These are phyloP conservation scores for Eucalyptus regnans DNA, from an alignment of 345 rosid species.

Conservation along the genomic window DNA sequence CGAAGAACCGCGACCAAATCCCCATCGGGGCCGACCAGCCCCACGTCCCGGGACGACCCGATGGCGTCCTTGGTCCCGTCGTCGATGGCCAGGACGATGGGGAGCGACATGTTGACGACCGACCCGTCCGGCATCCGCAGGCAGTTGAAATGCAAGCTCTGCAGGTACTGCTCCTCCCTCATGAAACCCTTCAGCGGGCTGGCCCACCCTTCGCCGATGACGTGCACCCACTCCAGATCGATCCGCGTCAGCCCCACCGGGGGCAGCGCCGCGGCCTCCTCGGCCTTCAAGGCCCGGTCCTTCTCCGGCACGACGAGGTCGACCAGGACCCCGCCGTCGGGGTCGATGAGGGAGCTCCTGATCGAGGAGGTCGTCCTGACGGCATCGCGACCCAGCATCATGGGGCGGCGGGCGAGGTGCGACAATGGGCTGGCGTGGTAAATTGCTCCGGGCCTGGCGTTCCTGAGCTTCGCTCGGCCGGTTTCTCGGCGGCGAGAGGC, in stretches of 20 bases:
- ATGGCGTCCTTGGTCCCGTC: slow-evolving; percentile 60
- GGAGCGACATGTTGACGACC: slow-evolving; percentile 84
- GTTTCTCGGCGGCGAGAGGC: neutral
- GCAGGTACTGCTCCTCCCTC: slow-evolving; percentile 89
- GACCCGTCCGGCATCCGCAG: slow-evolving; percentile 46
- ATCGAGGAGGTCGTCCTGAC: neutral
- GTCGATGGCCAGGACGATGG: slow-evolving; percentile 89
- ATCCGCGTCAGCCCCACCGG: slow-evolving; percentile 52
- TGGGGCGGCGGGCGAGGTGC: slow-evolving; percentile 1
- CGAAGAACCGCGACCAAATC: slow-evolving; percentile 58
- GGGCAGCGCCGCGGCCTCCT: slow-evolving; percentile 58
- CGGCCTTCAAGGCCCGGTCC: slow-evolving; percentile 28
- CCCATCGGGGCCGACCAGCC: slow-evolving; percentile 48
- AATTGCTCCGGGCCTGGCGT: slow-evolving; percentile 13
- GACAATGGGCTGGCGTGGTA: slow-evolving; percentile 23
- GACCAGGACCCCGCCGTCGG: slow-evolving; percentile 78
- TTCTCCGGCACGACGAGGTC: slow-evolving; percentile 58
- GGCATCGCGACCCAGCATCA: slow-evolving; percentile 1
- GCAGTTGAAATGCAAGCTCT: slow-evolving; percentile 82
- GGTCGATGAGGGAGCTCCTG: slow-evolving; percentile 80
- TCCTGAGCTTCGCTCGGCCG: neutral
- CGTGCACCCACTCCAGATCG: slow-evolving; percentile 95
- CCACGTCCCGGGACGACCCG: slow-evolving; percentile 46
- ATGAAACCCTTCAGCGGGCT: slow-evolving; percentile 90
- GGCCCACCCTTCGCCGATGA: slow-evolving; percentile 93